These are phyloP conservation scores for Ordospora colligata DNA, from an alignment of 371 early-diverging fungal species.

Conservation along the genomic window DNA sequence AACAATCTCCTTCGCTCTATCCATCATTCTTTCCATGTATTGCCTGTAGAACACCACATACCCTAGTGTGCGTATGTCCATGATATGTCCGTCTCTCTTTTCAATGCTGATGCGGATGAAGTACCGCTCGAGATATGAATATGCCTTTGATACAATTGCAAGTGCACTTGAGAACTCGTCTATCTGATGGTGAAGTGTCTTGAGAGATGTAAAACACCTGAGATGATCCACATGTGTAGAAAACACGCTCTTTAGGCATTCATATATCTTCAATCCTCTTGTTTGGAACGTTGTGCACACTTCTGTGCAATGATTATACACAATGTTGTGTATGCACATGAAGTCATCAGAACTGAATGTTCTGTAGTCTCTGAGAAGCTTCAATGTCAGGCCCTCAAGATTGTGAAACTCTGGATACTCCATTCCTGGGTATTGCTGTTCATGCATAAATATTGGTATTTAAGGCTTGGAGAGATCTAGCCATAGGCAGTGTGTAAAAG, in stretches of 20 bases:
- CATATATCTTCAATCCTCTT: constrained; percentile 33
- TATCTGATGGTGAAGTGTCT: neutral
- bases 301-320: constrained; percentile 44
- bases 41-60: constrained; percentile 29
- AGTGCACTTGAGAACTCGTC: neutral
- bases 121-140: constrained; percentile 39
- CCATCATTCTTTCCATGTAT: constrained; percentile 27
- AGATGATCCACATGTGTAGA: constrained; percentile 7
- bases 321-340: constrained; percentile 37
- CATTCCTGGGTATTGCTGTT: neutral
- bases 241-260: constrained; percentile 3
- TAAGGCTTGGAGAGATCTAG: too few relatives aligned
- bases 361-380: neutral
- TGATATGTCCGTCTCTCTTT: constrained; percentile 1
- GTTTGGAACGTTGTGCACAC: constrained; percentile 26
- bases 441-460: neutral
- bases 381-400: constrained; percentile 5
- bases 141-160: neutral
- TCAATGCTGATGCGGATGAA: constrained; percentile 26
- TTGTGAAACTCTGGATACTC: neutral
- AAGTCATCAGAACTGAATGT: constrained; percentile 23
- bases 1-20: constrained; percentile 16
- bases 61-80: constrained; percentile 16
- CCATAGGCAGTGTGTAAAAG: too few relatives aligned
- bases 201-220: constrained; percentile 4